Conservation (phyloP, 306 rosid species). For the Pyrus communis region DNA sequence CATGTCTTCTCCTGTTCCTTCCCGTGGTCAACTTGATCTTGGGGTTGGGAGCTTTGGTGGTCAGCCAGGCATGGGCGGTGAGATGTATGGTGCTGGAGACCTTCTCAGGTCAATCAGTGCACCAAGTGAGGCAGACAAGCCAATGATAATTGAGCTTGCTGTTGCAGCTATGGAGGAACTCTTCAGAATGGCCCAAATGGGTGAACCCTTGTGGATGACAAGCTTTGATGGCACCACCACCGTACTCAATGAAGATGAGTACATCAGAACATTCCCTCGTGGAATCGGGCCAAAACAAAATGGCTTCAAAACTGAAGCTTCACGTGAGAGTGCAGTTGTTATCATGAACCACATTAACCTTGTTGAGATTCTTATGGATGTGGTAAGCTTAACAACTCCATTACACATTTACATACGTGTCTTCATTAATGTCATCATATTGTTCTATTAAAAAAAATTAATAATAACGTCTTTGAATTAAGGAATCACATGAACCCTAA, state of each 20-base stretch:
- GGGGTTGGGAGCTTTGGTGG: constrained; percentile 62
- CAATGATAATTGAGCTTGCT: constrained; percentile 84
- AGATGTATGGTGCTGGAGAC: constrained; percentile 62
- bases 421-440: background rate
- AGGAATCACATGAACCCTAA: background rate
- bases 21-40: constrained; percentile 56
- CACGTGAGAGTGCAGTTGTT: constrained; percentile 69
- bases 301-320: constrained; percentile 75
- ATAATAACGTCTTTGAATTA: background rate
- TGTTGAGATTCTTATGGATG: constrained; percentile 95
- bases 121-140: constrained; percentile 75
- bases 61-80: constrained; percentile 49
- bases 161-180: constrained; percentile 97
- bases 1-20: constrained; percentile 54
- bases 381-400: constrained; percentile 26
- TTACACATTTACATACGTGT: background rate
- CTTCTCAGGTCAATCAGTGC: constrained; percentile 60
- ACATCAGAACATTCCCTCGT: constrained; percentile 66
- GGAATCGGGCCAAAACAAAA: constrained; percentile 61
- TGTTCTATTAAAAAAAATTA: background rate
- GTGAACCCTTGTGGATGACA: constrained; percentile 87
- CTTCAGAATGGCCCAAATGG: constrained; percentile 75
- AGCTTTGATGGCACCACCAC: constrained; percentile 46
- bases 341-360: constrained; percentile 87
- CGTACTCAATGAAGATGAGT: constrained; percentile 74